Conservation (phyloP, 352 stramenopile species). For the Globisporangium lucens region DNA sequence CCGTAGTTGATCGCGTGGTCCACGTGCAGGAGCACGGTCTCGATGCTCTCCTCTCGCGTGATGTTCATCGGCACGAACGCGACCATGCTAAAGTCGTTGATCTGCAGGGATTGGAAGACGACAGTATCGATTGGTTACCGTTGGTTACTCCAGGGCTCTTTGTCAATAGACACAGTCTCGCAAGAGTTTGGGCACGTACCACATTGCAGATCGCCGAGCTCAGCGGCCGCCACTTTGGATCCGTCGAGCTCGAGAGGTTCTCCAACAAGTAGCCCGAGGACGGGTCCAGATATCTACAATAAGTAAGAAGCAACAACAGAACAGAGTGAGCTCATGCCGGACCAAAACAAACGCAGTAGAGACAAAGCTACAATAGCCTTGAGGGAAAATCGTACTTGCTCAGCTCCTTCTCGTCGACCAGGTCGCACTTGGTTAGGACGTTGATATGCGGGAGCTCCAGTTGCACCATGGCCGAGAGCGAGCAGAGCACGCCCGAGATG, state of each 20-base stretch:
- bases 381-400: constrained; percentile 53
- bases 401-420: constrained; percentile 87
- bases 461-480: constrained; percentile 97
- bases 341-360: not conserved
- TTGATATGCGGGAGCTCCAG: constrained; percentile 97
- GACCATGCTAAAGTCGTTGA: constrained; percentile 97
- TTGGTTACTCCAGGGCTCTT: no score
- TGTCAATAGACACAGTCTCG: not conserved
- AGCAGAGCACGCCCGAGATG: constrained; percentile 96
- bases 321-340: not conserved
- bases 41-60: constrained; percentile 95
- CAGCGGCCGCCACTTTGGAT: constrained; percentile 81
- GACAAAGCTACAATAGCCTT: not conserved
- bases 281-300: constrained; percentile 65
- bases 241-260: constrained; percentile 73
- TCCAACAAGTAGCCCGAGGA: constrained; percentile 82
- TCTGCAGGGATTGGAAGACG: constrained; percentile 28
- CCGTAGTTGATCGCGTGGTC: constrained; percentile 98
- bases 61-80: constrained; percentile 98
- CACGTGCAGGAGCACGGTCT: constrained; percentile 93
- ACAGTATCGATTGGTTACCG: not conserved
- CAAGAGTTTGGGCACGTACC: constrained; percentile 32
- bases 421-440: constrained; percentile 90
- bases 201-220: constrained; percentile 85
- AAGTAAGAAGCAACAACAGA: not conserved